phyloP scores from a whole-genome alignment of 352 stramenopile species.

The Globisporangium heterothallicum region DNA sequence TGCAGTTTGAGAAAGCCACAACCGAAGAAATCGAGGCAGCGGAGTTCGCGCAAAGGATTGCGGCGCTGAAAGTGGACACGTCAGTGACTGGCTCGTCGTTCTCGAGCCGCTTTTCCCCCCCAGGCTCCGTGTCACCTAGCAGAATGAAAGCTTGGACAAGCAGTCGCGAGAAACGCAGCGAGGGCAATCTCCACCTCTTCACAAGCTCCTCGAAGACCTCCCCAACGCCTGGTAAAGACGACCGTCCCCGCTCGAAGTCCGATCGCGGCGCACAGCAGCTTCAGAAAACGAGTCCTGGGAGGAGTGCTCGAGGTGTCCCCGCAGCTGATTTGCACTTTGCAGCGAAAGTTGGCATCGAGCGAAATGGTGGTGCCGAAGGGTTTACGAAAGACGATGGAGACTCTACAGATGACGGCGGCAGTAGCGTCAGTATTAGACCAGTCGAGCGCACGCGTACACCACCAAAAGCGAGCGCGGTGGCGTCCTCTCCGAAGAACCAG shows the following conservation, averaged over 20 bases:
- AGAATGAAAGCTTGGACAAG: conserved; percentile 15
- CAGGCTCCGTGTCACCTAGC: conserved; percentile 4
- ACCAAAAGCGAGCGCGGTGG: not conserved
- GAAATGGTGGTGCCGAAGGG: not conserved
- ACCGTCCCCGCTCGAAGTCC: conserved; percentile 6
- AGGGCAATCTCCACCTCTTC: conserved; percentile 5
- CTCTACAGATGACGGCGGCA: conserved; percentile 1
- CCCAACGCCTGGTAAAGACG: not conserved
- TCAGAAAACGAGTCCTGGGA: too few species aligned
- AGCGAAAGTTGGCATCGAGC: not conserved
- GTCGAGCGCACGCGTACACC: not conserved
- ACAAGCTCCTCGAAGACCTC: conserved; percentile 5
- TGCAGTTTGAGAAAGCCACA: conserved; percentile 40
- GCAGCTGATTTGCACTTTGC: too few species aligned
- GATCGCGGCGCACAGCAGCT: conserved; percentile 4
- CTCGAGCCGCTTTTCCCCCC: conserved; percentile 4
- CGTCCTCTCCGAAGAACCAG: conserved; percentile 5
- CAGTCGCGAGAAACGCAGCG: conserved; percentile 15
- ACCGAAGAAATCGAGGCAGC: conserved; percentile 19
- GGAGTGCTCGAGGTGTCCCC: too few species aligned
- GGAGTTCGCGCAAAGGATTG: conserved; percentile 5
- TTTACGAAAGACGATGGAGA: conserved; percentile 8
- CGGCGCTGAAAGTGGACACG: conserved; percentile 3
- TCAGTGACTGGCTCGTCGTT: conserved; percentile 2
- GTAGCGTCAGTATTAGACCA: not conserved